Base-by-base conservation (phyloP, 1,139 yeast species). In the Barnettozyma hawaiiensis region DNA sequence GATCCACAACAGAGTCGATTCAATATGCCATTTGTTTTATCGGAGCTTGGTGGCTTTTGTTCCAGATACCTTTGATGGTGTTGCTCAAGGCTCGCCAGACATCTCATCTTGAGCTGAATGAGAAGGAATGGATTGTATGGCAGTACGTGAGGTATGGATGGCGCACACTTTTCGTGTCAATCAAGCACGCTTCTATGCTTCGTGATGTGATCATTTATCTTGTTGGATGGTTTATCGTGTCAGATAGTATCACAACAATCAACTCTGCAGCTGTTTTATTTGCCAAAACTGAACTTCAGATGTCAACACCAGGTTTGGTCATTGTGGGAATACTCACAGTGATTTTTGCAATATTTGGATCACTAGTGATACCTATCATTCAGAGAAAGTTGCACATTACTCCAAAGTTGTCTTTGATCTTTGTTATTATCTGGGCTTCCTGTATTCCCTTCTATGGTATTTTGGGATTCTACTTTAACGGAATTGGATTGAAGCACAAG, bases 211-310 rank as follows among this genome's bases (percentile, higher is more conserved):
- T 75, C 14, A 68, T 73, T 10, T 82, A 78, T 51, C 60, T 82
- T 9, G 44, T 75, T 0, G 85, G 84, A 1, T 82, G 89, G 89
- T 81, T 82, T 51, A 70, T 82, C 39, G 66, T 82, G 5, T 75
- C 84, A 14, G 90, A 82, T 53, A 79, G 85, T 1, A 65, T 81
- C 15, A 80, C 86, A 1, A 82, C 90, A 0, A 81, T 82, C 45
- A 81, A 81, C 57, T 78, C 86, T 1, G 80, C 89, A 0, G 89
- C 90, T 0, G 75, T 82, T 21, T 58, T 82, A 36, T 82, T 82
- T 62, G 84, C 87, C 1, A 76, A 78, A 40, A 74, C 83, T 0
- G 81, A 81, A 47, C 61, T 82, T 24, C 67, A 71, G 39, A 82
- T 82, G 89, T 64, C 74, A 3, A 78, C 87, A 3, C 69, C 82